Conservation (phyloP, 768 basidiomycete genomes). For the Suillus cothurnatus region DNA sequence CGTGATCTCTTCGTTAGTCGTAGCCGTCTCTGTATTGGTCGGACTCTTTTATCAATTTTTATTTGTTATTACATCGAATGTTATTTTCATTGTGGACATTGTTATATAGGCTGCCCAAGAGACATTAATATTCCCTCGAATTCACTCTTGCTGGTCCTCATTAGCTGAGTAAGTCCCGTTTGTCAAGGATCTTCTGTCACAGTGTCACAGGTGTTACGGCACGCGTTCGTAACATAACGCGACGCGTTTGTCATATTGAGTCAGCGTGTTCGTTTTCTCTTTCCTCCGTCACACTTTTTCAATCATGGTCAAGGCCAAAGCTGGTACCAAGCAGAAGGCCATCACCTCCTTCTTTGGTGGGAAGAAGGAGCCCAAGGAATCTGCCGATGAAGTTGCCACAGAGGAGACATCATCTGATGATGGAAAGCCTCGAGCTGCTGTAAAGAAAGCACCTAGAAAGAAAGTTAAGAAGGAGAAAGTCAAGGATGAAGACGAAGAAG, state of each 20-base stretch:
- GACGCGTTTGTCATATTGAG: constrained; percentile 14
- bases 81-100: not conserved
- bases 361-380: constrained; percentile 29
- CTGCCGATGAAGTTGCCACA: constrained; percentile 13
- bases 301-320: constrained; percentile 53
- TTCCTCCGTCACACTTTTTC: constrained; percentile 11
- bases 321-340: constrained; percentile 49
- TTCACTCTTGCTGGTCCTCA: too few species aligned
- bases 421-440: constrained; percentile 26
- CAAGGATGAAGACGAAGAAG: constrained; percentile 37
- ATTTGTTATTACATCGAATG: not conserved
- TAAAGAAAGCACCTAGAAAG: constrained; percentile 36
- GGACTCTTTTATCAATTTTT: not conserved
- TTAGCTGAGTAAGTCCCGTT: too few species aligned
- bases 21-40: not conserved
- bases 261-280: not conserved
- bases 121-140: too few species aligned
- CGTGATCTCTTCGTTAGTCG: not conserved
- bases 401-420: constrained; percentile 14
- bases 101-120: not conserved
- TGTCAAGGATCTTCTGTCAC: too few species aligned
- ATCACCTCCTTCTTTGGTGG: constrained; percentile 57
- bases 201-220: constrained; percentile 11
- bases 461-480: constrained; percentile 33
- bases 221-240: constrained; percentile 11